Percentiles rank a stretch among this genome's conserved stretches.
Evolutionary conservation across 208 protist genomes (phyloP).

Genomic region (Wallacemonas rigidus): DNA sequence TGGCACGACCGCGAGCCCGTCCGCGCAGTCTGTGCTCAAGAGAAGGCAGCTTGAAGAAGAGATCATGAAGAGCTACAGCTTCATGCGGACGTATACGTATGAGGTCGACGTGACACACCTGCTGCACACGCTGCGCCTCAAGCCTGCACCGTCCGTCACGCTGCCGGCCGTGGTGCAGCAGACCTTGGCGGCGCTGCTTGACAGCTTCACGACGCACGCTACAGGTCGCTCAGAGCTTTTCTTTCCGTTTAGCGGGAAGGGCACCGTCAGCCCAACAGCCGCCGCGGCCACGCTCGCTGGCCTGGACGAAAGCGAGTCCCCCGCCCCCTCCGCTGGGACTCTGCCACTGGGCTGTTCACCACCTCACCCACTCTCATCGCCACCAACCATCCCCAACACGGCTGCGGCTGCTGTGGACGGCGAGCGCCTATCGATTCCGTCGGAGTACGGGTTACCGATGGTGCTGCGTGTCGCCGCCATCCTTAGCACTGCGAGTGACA

Average conservation of each 20-base stretch:
- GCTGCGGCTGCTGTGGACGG: background rate
- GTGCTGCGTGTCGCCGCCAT: conserved; percentile 10
- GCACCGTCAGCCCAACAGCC: background rate
- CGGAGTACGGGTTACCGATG: conserved; percentile 4
- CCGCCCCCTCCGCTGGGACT: background rate
- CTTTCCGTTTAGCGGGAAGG: conserved; percentile 4
- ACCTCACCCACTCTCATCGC: no score
- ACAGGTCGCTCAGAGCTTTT: conserved; percentile 1
- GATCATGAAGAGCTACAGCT: conserved; percentile 28
- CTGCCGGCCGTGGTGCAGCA: background rate
- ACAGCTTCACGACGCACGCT: conserved; percentile 11
- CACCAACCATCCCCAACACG: no score
- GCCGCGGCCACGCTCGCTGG: background rate
- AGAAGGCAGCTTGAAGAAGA: conserved; percentile 33
- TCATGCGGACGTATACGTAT: conserved; percentile 49
- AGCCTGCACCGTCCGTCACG: background rate
- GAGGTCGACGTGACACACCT: conserved; percentile 79
- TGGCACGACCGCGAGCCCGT: conserved; percentile 13
- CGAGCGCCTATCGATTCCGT: background rate
- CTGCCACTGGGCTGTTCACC: background rate
- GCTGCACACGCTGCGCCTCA: conserved; percentile 39
- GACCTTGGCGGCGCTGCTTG: conserved; percentile 8
- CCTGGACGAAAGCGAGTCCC: no score
- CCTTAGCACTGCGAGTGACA: background rate
- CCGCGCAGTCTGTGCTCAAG: conserved; percentile 20